Evolutionary conservation across 2,329 filamentous ascomycete genomes (phyloP).

Genomic region (Acarospora socialis): DNA sequence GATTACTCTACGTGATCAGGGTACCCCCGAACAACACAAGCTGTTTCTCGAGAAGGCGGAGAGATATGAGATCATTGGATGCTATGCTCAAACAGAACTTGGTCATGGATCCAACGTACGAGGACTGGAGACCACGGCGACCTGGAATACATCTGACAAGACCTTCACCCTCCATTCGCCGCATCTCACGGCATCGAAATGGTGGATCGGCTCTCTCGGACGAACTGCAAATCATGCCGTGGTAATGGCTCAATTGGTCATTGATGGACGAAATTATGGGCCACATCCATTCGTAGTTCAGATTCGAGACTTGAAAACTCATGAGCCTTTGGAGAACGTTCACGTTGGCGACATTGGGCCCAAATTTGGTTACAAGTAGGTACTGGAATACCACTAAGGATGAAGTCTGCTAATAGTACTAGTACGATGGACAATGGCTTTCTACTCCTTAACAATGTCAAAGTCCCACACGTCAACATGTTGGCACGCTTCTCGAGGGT

Average conservation of each 20-base stretch:
- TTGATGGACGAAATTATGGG: conserved; percentile 53
- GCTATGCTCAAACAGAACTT: conserved; percentile 68
- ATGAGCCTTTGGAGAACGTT: conserved; percentile 52
- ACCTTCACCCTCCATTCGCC: conserved; percentile 64
- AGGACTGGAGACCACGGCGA: conserved; percentile 58
- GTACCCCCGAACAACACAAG: conserved; percentile 58
- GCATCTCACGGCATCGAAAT: conserved; percentile 61
- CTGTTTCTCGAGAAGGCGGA: conserved; percentile 55
- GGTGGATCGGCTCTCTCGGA: conserved; percentile 72
- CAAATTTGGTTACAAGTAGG: conserved; percentile 58
- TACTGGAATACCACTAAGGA: conserved; percentile 4
- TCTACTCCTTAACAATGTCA: conserved; percentile 61
- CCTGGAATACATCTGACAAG: conserved; percentile 59
- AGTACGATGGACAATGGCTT: conserved; percentile 71
- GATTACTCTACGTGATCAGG: conserved; percentile 57
- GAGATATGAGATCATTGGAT: conserved; percentile 59
- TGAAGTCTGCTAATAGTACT: conserved; percentile 2
- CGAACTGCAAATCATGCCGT: conserved; percentile 63
- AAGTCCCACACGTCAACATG: conserved; percentile 62
- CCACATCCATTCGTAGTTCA: conserved; percentile 69
- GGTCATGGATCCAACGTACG: conserved; percentile 67
- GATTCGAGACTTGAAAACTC: conserved; percentile 55
- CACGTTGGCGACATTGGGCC: conserved; percentile 70
- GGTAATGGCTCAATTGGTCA: conserved; percentile 63
- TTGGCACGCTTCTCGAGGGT: conserved; percentile 56